phyloP scores from a whole-genome alignment of 306 rosid species.

The Malus asiatica region DNA sequence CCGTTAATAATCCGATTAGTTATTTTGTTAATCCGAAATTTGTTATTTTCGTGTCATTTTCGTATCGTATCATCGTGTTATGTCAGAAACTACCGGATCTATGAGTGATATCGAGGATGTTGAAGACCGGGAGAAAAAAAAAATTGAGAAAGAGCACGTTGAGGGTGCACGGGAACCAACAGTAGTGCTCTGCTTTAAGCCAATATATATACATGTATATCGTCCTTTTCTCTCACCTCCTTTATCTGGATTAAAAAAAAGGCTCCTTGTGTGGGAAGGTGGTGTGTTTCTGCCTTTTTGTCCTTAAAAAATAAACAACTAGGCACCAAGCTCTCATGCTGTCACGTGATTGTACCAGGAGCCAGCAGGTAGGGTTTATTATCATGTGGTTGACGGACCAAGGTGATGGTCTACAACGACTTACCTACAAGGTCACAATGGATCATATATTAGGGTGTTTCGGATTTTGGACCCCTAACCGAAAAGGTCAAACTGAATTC shows the following conservation, averaged over 20 bases:
- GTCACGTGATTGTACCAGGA: constrained; percentile 58
- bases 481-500: too few relatives aligned
- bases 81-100: too few relatives aligned
- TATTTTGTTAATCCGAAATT: too few relatives aligned
- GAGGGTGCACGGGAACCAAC: constrained; percentile 22
- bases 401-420: constrained; percentile 16
- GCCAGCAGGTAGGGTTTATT: constrained; percentile 22
- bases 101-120: constrained; percentile 15
- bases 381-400: constrained; percentile 32
- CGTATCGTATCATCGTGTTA: too few relatives aligned
- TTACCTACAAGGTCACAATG: neutral
- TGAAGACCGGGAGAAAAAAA: constrained; percentile 18
- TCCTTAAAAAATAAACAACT: constrained; percentile 5
- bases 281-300: neutral
- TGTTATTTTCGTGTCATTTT: too few relatives aligned
- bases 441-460: too few relatives aligned
- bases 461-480: too few relatives aligned
- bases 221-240: neutral
- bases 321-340: constrained; percentile 29
- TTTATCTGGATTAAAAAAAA: neutral
- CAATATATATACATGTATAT: neutral
- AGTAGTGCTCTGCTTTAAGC: constrained; percentile 17
- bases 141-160: constrained; percentile 21
- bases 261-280: neutral
- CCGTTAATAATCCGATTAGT: too few relatives aligned